Percentiles rank a stretch among this genome's conserved stretches.
These are phyloP conservation scores for Nannochloris sp. DNA, from an alignment of 139 green algal genomes.

Conservation along the genomic window DNA sequence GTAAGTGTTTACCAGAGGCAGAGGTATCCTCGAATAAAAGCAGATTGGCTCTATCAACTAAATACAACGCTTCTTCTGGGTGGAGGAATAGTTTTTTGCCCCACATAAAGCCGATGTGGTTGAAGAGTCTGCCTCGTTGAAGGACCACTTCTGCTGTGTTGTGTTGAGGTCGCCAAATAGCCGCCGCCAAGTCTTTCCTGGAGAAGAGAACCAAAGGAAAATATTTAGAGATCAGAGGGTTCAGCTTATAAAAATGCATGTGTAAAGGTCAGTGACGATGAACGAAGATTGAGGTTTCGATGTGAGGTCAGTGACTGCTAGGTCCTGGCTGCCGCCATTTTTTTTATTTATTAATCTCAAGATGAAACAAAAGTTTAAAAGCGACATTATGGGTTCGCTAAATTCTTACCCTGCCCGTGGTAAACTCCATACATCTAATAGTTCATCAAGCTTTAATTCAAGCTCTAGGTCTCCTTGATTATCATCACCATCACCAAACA, in stretches of 20 bases:
- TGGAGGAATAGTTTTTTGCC: slow-evolving; percentile 20
- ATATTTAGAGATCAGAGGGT: no score
- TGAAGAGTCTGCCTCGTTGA: slow-evolving; percentile 16
- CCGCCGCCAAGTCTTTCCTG: slow-evolving; percentile 25
- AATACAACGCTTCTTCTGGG: slow-evolving; percentile 18
- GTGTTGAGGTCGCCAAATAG: slow-evolving; percentile 28
- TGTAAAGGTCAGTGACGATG: no score
- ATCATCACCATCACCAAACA: slow-evolving; percentile 15
- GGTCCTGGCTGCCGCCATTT: no score
- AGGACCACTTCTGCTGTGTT: slow-evolving; percentile 29
- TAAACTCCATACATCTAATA: slow-evolving; percentile 13
- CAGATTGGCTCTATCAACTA: slow-evolving; percentile 30
- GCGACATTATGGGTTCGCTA: no score
- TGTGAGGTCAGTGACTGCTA: no score
- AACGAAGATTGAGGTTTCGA: no score
- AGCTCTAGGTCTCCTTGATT: slow-evolving; percentile 2
- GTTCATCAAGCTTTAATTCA: slow-evolving; percentile 14
- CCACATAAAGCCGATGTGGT: slow-evolving; percentile 15
- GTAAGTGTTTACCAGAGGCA: not conserved
- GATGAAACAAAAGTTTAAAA: no score
- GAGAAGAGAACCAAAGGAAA: no score
- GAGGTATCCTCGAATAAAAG: slow-evolving; percentile 17
- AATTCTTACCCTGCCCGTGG: slow-evolving; percentile 17
- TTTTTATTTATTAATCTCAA: no score
- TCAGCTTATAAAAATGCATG: no score